phyloP scores from a whole-genome alignment of 2,329 filamentous ascomycete species.

The Emergomyces pasteurianus region DNA sequence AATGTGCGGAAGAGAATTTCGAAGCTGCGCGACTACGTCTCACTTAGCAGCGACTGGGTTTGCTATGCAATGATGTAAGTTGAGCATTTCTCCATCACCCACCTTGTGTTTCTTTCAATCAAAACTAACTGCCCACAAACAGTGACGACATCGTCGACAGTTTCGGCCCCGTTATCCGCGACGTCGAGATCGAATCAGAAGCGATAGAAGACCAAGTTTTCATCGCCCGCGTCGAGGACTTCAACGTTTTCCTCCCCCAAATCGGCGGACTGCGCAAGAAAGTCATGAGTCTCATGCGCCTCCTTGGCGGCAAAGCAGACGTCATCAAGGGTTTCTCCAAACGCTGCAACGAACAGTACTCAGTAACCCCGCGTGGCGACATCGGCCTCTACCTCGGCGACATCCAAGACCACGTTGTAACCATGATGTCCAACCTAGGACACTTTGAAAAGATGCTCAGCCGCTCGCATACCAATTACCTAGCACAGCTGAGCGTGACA shows the following conservation, averaged over 20 bases:
- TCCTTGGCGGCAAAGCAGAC: constrained; percentile 94
- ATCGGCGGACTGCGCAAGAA: constrained; percentile 90
- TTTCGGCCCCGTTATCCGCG: constrained; percentile 79
- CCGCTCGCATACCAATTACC: constrained; percentile 87
- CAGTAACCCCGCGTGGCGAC: constrained; percentile 87
- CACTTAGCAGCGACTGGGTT: constrained; percentile 94
- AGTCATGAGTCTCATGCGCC: constrained; percentile 82
- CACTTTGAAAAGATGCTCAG: constrained; percentile 98
- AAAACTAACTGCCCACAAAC: neutral
- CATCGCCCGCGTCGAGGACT: constrained; percentile 80
- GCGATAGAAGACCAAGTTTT: constrained; percentile 93
- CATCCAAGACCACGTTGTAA: constrained; percentile 98
- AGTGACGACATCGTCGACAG: constrained; percentile 95
- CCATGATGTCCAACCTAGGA: constrained; percentile 91
- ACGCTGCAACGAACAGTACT: constrained; percentile 95
- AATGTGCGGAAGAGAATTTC: constrained; percentile 88
- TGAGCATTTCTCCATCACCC: neutral
- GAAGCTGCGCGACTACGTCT: constrained; percentile 85
- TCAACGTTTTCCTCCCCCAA: constrained; percentile 69
- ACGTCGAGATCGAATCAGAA: constrained; percentile 80
- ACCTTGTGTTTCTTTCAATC: neutral
- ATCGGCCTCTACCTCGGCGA: constrained; percentile 94
- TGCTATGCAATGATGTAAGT: constrained; percentile 93
- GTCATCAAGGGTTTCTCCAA: constrained; percentile 97
- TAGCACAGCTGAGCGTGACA: constrained; percentile 87